These are phyloP conservation scores for Hippophae tibetana DNA, from an alignment of 306 rosid genomes.

Conservation along the genomic window DNA sequence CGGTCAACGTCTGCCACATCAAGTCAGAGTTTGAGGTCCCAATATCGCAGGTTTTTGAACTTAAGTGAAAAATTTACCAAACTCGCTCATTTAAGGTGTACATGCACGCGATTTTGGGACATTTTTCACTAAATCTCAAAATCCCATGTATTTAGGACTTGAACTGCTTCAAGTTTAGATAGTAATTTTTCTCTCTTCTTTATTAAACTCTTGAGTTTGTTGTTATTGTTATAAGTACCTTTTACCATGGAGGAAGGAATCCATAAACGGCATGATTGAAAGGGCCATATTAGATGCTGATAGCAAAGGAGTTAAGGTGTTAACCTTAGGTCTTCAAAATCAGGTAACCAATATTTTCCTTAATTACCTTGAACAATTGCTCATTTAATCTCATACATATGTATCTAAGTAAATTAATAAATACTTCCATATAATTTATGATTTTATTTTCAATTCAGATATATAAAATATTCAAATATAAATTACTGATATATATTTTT, in stretches of 20 bases:
- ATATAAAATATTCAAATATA: too few species aligned
- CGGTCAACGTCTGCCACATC: too few species aligned
- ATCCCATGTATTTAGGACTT: too few species aligned
- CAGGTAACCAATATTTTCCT: slow-evolving; percentile 12
- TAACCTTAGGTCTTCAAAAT: slow-evolving; percentile 29
- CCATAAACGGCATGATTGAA: slow-evolving; percentile 23
- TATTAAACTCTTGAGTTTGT: background rate
- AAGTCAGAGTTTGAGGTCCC: too few species aligned
- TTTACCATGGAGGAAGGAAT: slow-evolving; percentile 15
- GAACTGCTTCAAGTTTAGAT: background rate
- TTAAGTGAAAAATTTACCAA: too few species aligned
- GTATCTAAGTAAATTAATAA: background rate
- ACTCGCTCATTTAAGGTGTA: too few species aligned
- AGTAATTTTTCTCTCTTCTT: background rate
- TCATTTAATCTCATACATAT: background rate
- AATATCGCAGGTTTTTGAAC: too few species aligned
- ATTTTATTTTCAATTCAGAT: too few species aligned
- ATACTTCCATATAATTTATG: too few species aligned
- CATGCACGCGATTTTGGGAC: too few species aligned
- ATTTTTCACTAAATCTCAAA: too few species aligned
- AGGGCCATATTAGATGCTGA: slow-evolving; percentile 27
- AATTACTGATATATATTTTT: too few species aligned
- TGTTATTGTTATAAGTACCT: slow-evolving; percentile 12
- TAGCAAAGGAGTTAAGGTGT: slow-evolving; percentile 24
- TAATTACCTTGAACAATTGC: background rate